phyloP scores from a whole-genome alignment of 352 stramenopile species.

The Saprolegnia diclina region DNA sequence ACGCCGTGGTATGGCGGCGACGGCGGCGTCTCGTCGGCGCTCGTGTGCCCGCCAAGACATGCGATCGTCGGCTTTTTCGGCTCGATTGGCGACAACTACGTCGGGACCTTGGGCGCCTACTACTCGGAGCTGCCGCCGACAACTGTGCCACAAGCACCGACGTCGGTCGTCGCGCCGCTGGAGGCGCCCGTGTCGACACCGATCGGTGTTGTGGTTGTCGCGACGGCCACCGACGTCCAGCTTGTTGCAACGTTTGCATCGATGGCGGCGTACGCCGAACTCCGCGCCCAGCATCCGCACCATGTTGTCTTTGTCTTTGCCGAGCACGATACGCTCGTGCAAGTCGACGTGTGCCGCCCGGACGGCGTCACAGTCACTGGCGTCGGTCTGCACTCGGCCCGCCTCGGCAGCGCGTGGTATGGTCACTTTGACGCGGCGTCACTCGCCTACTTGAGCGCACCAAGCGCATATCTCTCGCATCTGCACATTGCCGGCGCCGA shows the following conservation, averaged over 20 bases:
- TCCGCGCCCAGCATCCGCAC: neutral
- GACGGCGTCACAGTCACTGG: neutral
- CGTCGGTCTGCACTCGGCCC: neutral
- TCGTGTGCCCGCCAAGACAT: neutral
- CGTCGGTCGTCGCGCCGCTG: neutral
- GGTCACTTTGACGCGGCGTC: neutral
- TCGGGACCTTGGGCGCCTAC: constrained; percentile 8
- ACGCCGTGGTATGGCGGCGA: constrained; percentile 31
- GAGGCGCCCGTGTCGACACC: neutral
- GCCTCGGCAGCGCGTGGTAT: constrained; percentile 9
- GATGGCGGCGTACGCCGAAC: neutral
- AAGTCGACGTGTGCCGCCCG: constrained; percentile 1
- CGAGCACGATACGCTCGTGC: neutral
- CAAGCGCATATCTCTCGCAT: neutral
- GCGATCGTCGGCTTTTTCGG: constrained; percentile 16
- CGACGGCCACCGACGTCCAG: neutral
- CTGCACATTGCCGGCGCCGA: neutral
- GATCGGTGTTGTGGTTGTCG: neutral
- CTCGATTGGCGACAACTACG: constrained; percentile 4
- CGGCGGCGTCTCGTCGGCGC: neutral
- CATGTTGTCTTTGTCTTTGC: neutral
- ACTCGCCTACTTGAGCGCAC: neutral
- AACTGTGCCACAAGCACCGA: neutral
- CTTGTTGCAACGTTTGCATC: neutral
- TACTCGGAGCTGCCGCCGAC: neutral